These are phyloP conservation scores for Tuber microsphaerosporum DNA, from an alignment of 495 filamentous ascomycete species.

Conservation along the genomic window DNA sequence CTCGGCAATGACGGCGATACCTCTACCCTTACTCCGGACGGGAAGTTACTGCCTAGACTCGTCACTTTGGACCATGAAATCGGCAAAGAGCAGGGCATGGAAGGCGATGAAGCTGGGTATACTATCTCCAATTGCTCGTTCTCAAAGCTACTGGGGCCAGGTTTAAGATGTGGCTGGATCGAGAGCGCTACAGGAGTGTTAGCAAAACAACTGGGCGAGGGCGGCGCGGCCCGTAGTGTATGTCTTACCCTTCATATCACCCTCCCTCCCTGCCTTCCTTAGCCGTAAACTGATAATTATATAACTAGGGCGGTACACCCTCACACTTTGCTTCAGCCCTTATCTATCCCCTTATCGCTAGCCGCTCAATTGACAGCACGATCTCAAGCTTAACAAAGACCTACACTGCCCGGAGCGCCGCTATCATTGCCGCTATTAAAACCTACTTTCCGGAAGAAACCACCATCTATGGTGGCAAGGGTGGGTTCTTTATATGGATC, in stretches of 20 bases:
- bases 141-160: constrained; percentile 75
- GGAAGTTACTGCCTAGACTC: constrained; percentile 54
- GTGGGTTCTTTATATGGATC: constrained; percentile 41
- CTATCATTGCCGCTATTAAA: constrained; percentile 16
- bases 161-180: constrained; percentile 72
- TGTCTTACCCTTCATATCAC: neutral
- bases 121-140: constrained; percentile 75
- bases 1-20: constrained; percentile 44
- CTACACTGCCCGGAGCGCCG: constrained; percentile 26
- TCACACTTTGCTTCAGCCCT: constrained; percentile 32
- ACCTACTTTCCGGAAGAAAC: constrained; percentile 24
- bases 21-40: constrained; percentile 55
- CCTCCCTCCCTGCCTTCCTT: neutral
- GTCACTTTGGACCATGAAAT: constrained; percentile 67
- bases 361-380: constrained; percentile 20
- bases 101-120: constrained; percentile 58
- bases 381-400: constrained; percentile 13
- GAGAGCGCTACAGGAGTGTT: constrained; percentile 46
- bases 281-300: constrained; percentile 13
- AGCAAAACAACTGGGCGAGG: constrained; percentile 26
- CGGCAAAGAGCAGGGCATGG: constrained; percentile 44
- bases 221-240: constrained; percentile 37
- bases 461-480: constrained; percentile 26
- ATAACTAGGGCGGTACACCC: constrained; percentile 28
- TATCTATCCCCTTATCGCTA: constrained; percentile 27